Evolutionary conservation across 306 rosid genomes (phyloP).

Genomic region (Mucuna pruriens): DNA sequence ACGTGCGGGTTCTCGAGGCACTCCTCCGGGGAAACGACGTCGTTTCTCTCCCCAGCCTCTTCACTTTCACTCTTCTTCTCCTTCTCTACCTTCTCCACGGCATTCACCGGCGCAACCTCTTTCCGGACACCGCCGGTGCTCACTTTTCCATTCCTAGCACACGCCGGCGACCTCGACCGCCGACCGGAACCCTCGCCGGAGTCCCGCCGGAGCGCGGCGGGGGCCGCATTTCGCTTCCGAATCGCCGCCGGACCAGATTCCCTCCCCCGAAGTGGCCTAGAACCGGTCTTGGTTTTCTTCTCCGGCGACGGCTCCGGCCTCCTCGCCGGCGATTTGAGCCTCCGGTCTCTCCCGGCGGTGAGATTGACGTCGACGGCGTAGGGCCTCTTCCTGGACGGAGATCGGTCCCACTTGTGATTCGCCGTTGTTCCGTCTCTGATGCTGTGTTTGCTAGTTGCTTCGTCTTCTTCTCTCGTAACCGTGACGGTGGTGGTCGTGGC

Average conservation of each 20-base stretch:
- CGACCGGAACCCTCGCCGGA: constrained; percentile 59
- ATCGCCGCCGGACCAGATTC: constrained; percentile 50
- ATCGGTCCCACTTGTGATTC: constrained; percentile 45
- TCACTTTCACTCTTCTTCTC: constrained; percentile 18
- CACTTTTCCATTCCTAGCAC: constrained; percentile 38
- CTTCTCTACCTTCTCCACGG: constrained; percentile 18
- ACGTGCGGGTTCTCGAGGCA: constrained; percentile 80
- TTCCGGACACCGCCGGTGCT: constrained; percentile 39
- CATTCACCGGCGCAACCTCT: constrained; percentile 29
- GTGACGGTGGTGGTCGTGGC: constrained; percentile 59
- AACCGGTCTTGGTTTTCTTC: constrained; percentile 47
- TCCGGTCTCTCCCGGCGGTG: constrained; percentile 50
- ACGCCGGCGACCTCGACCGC: constrained; percentile 85
- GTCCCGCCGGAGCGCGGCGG: constrained; percentile 49
- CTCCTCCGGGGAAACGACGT: constrained; percentile 48
- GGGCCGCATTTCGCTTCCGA: constrained; percentile 45
- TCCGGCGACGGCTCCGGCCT: constrained; percentile 57
- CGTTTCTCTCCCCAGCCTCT: constrained; percentile 43
- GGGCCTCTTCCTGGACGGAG: constrained; percentile 63
- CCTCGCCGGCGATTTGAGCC: constrained; percentile 45
- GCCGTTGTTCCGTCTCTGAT: constrained; percentile 46
- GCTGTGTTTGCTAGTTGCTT: constrained; percentile 66
- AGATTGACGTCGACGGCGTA: constrained; percentile 40
- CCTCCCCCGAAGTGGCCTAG: constrained; percentile 55
- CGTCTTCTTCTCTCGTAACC: constrained; percentile 75